These are phyloP conservation scores for Dothideomycetidae sp. DNA, from an alignment of 2,329 filamentous ascomycete genomes.

Conservation along the genomic window DNA sequence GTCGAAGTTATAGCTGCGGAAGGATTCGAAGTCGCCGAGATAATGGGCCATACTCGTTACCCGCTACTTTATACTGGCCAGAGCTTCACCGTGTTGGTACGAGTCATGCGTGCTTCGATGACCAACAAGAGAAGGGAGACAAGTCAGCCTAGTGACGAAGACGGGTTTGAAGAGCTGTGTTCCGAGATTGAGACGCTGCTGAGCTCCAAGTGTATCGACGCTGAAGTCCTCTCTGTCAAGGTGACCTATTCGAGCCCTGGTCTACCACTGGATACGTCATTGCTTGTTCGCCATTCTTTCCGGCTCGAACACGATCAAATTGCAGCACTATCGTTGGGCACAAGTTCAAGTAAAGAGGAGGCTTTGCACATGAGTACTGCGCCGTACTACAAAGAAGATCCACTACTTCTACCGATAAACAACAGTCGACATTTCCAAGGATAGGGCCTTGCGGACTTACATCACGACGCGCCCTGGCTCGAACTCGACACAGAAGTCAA, in stretches of 20 bases:
- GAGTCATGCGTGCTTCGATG: not conserved
- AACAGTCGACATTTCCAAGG: no score
- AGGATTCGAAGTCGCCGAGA: not conserved
- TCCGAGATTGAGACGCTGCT: constrained; percentile 6
- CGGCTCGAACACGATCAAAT: constrained; percentile 15
- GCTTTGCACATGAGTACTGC: no score
- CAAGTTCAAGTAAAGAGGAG: no score
- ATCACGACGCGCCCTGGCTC: no score
- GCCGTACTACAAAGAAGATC: no score
- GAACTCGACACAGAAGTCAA: no score
- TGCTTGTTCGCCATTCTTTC: constrained; percentile 9
- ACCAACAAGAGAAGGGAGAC: not conserved
- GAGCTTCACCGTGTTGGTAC: not conserved
- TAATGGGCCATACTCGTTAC: not conserved
- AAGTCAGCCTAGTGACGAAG: not conserved
- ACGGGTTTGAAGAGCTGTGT: constrained; percentile 2
- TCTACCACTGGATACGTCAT: constrained; percentile 1
- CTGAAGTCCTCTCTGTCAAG: constrained; percentile 1
- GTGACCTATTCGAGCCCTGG: constrained; percentile 1
- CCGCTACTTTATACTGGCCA: not conserved
- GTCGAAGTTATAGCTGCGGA: not conserved
- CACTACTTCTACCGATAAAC: no score
- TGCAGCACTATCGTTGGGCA: constrained; percentile 9
- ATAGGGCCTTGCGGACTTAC: no score
- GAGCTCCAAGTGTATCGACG: constrained; percentile 11